phyloP scores from a whole-genome alignment of 345 rosid genomes.

The Capsella bursapastoris region DNA sequence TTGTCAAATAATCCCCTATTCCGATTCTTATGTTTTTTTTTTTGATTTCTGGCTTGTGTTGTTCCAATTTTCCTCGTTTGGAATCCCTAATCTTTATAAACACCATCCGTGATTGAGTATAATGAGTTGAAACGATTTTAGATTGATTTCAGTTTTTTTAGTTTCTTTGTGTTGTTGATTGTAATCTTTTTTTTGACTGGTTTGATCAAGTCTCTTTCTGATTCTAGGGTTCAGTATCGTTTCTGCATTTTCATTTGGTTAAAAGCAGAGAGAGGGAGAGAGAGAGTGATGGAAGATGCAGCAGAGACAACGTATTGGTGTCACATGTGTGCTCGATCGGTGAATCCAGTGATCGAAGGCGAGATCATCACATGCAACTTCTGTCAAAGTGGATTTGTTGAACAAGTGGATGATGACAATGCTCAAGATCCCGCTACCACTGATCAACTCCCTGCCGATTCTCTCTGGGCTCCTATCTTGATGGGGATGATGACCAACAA shows the following conservation, averaged over 20 bases:
- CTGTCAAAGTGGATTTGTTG: conserved; percentile 65
- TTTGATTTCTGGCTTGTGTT: background rate
- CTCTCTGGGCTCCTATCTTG: conserved; percentile 79
- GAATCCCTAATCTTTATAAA: background rate
- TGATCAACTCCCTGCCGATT: conserved; percentile 30
- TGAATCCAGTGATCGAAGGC: conserved; percentile 51
- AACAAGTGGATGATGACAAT: conserved; percentile 45
- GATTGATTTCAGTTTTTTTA: background rate
- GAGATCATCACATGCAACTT: conserved; percentile 56
- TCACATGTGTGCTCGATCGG: conserved; percentile 59
- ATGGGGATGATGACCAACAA: conserved; percentile 73
- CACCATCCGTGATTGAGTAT: background rate
- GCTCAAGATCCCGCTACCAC: conserved; percentile 45
- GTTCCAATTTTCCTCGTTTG: background rate
- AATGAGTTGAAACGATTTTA: background rate
- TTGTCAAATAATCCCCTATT: background rate
- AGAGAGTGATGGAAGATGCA: conserved; percentile 38
- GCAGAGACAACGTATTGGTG: conserved; percentile 43
- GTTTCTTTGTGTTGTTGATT: background rate
- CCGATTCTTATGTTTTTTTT: background rate
- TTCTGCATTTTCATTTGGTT: background rate
- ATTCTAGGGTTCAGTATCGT: conserved; percentile 1
- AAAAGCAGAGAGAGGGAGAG: conserved; percentile 17
- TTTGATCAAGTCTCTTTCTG: conserved; percentile 23
- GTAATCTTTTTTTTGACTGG: background rate